Percentiles rank a stretch among this genome's conserved stretches.
phyloP scores from a whole-genome alignment of 208 protist genomes.

The Trypanosoma congolense region DNA sequence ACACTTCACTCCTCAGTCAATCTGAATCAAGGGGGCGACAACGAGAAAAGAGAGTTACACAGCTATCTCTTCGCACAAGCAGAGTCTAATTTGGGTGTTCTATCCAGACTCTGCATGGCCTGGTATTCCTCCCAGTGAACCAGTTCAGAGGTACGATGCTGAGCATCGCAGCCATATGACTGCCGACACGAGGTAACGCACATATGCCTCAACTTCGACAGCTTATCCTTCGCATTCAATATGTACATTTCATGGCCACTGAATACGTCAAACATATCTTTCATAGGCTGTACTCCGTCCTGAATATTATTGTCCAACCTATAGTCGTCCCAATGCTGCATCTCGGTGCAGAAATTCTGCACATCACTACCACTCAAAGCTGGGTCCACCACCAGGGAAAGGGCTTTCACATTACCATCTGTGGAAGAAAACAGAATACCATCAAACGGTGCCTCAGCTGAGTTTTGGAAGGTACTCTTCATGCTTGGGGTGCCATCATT shows the following conservation, averaged over 20 bases:
- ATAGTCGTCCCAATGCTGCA: constrained; percentile 43
- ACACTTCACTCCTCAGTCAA: no score
- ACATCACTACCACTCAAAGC: not conserved
- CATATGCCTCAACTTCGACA: constrained; percentile 6
- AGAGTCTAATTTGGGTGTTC: constrained; percentile 11
- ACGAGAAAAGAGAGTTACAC: no score
- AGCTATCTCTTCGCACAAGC: no score
- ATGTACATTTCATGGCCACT: constrained; percentile 14
- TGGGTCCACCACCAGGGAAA: constrained; percentile 13
- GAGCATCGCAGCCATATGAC: constrained; percentile 12
- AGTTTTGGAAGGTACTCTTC: constrained; percentile 30
- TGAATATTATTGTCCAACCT: constrained; percentile 26
- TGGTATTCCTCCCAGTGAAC: constrained; percentile 72
- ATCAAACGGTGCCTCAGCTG: not conserved
- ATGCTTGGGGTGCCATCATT: constrained; percentile 46
- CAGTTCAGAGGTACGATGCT: constrained; percentile 61
- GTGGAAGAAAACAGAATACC: not conserved
- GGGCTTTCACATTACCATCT: constrained; percentile 1
- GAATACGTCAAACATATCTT: constrained; percentile 30
- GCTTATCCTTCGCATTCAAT: constrained; percentile 1
- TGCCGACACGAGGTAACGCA: constrained; percentile 9
- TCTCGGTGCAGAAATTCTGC: constrained; percentile 30
- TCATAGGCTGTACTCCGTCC: constrained; percentile 36
- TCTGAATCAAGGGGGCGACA: no score
- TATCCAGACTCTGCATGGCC: constrained; percentile 16